Percentiles rank a stretch among this genome's conserved stretches.
phyloP scores from a whole-genome alignment of 441 rosid genomes.

The Rhodomyrtus psidioides region DNA sequence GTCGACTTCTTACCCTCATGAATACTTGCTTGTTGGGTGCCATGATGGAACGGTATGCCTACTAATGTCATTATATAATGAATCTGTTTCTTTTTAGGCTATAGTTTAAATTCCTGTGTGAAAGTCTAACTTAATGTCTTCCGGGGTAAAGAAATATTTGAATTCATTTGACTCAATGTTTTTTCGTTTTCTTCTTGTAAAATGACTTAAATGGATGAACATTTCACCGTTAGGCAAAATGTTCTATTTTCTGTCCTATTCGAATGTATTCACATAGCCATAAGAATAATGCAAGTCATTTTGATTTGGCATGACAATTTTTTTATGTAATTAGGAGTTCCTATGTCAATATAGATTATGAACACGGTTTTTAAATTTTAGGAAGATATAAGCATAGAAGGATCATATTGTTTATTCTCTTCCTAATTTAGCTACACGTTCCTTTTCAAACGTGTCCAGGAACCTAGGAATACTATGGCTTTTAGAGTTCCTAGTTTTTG shows the following conservation, averaged over 20 bases:
- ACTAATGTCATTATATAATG: neutral
- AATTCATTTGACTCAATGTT: neutral
- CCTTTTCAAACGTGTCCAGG: neutral
- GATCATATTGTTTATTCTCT: neutral
- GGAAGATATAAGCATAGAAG: neutral
- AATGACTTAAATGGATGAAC: neutral
- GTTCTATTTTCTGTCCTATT: neutral
- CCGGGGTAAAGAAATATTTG: neutral
- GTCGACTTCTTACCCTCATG: conserved; percentile 58
- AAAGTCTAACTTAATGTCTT: neutral
- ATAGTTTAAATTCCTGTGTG: neutral
- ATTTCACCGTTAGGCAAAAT: neutral
- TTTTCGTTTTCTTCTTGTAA: neutral
- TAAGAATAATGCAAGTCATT: neutral
- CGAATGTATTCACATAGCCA: neutral
- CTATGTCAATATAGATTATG: neutral
- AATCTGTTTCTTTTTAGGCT: neutral
- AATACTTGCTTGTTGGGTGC: conserved; percentile 87
- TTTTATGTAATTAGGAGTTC: neutral
- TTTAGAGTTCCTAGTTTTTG: neutral
- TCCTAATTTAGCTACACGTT: neutral
- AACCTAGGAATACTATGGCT: neutral
- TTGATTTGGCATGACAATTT: neutral
- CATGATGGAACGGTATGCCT: conserved; percentile 81
- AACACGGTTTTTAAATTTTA: neutral